phyloP scores from a whole-genome alignment of 2,329 filamentous ascomycete genomes.

The Parastagonospora avenae region DNA sequence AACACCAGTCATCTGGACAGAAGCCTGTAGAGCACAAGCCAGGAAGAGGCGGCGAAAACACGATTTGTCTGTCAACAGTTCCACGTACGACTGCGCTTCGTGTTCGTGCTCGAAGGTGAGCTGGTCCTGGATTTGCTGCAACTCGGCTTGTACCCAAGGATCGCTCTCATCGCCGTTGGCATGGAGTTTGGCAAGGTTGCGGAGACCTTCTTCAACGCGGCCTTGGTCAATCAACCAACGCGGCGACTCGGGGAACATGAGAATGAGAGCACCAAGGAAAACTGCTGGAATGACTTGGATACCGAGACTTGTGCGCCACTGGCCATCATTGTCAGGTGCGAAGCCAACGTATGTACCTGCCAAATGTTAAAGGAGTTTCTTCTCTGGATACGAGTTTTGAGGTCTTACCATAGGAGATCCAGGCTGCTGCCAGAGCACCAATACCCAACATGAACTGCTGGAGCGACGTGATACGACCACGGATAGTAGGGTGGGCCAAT shows the following conservation, averaged over 20 bases:
- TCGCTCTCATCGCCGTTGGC: constrained; percentile 69
- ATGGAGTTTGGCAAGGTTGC: constrained; percentile 72
- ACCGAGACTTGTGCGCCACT: constrained; percentile 69
- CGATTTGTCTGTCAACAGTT: constrained; percentile 69
- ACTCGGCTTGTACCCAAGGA: constrained; percentile 74
- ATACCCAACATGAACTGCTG: constrained; percentile 86
- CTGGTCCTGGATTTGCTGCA: constrained; percentile 69
- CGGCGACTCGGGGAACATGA: constrained; percentile 70
- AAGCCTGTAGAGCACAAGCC: constrained; percentile 71
- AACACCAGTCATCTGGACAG: constrained; percentile 74
- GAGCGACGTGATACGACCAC: constrained; percentile 74
- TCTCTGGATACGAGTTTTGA: background rate
- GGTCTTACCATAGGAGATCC: constrained; percentile 70
- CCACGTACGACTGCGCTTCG: constrained; percentile 71
- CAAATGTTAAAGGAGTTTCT: background rate
- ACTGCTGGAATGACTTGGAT: constrained; percentile 73
- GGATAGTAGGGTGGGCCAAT: constrained; percentile 76
- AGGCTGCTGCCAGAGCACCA: constrained; percentile 72
- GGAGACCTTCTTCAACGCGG: constrained; percentile 66
- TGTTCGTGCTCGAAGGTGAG: constrained; percentile 71
- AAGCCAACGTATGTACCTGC: constrained; percentile 58
- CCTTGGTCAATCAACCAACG: constrained; percentile 78
- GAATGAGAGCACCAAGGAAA: constrained; percentile 68
- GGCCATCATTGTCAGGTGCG: constrained; percentile 51
- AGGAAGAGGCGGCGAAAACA: constrained; percentile 75